Percentiles rank a stretch among this genome's conserved stretches.
Evolutionary conservation across 2,329 filamentous ascomycete genomes (phyloP).

Genomic region (Pseudocercospora vitis): DNA sequence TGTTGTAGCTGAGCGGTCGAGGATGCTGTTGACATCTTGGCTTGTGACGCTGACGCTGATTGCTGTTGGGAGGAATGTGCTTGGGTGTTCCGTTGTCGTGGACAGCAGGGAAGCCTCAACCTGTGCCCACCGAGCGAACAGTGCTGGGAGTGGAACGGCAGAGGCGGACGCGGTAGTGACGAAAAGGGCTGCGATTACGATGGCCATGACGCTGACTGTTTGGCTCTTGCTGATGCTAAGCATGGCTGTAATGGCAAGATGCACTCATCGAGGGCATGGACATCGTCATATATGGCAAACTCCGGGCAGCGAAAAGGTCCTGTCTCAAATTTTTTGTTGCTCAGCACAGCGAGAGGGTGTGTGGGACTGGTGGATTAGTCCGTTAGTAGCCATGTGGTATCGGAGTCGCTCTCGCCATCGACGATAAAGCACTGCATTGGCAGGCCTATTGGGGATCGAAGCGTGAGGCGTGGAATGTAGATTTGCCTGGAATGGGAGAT

Average conservation of each 20-base stretch:
- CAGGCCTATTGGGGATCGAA: neutral
- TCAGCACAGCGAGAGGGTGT: neutral
- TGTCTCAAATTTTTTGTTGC: neutral
- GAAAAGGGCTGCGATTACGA: neutral
- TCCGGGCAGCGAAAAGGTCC: constrained; percentile 4
- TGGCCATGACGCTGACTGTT: neutral
- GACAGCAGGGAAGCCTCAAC: neutral
- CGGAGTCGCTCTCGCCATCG: neutral
- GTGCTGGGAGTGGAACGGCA: neutral
- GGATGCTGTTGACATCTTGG: no score
- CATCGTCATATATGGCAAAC: constrained; percentile 6
- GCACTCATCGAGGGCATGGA: neutral
- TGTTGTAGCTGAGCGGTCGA: neutral
- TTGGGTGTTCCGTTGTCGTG: neutral
- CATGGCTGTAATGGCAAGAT: no score
- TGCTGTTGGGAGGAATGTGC: neutral
- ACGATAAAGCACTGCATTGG: neutral
- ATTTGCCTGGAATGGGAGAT: constrained; percentile 12
- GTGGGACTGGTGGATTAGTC: neutral
- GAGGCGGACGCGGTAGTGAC: neutral
- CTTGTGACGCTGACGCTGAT: no score
- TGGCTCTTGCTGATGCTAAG: neutral
- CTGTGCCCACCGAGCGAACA: neutral
- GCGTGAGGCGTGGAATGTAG: constrained; percentile 9
- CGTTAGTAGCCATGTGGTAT: neutral